These are phyloP conservation scores for Sarocladium strictum DNA, from an alignment of 2,329 filamentous ascomycete genomes.

Conservation along the genomic window DNA sequence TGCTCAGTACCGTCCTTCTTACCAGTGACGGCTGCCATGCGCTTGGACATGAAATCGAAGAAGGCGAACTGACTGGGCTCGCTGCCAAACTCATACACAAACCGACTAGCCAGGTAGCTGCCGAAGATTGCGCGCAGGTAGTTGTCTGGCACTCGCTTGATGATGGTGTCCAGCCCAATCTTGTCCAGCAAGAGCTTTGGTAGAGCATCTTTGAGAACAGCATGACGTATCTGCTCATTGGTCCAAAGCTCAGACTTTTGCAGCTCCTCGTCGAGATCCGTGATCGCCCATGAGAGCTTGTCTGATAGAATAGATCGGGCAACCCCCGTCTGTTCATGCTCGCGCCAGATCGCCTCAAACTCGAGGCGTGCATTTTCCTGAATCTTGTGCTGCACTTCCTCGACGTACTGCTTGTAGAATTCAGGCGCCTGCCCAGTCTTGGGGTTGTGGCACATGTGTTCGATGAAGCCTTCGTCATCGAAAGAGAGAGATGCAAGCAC, in stretches of 20 bases:
- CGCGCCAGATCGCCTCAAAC: slow-evolving; percentile 97
- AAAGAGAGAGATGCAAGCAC: slow-evolving; percentile 93
- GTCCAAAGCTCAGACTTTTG: slow-evolving; percentile 91
- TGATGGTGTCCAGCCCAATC: slow-evolving; percentile 84
- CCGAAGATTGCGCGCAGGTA: slow-evolving; percentile 96
- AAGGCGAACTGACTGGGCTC: slow-evolving; percentile 94
- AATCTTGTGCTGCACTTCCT: slow-evolving; percentile 85
- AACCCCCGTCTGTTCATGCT: slow-evolving; percentile 75
- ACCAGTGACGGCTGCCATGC: slow-evolving; percentile 43
- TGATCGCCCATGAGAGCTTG: slow-evolving; percentile 85
- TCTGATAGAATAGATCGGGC: slow-evolving; percentile 85
- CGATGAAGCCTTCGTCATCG: slow-evolving; percentile 78
- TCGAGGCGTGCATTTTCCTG: slow-evolving; percentile 86
- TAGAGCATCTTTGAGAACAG: slow-evolving; percentile 78
- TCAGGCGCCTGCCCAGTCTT: slow-evolving; percentile 64
- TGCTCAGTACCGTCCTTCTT: slow-evolving; percentile 19
- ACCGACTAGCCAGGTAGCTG: slow-evolving; percentile 88
- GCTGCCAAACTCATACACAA: slow-evolving; percentile 93
- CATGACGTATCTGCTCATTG: slow-evolving; percentile 69
- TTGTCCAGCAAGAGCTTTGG: slow-evolving; percentile 79
- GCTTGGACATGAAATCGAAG: slow-evolving; percentile 82
- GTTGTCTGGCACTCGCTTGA: slow-evolving; percentile 79
- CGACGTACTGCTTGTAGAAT: slow-evolving; percentile 93
- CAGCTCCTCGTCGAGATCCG: slow-evolving; percentile 92
- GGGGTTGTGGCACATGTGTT: slow-evolving; percentile 86